phyloP scores from a whole-genome alignment of 2,329 filamentous ascomycete genomes.

The Byssoonygena ceratinophila region DNA sequence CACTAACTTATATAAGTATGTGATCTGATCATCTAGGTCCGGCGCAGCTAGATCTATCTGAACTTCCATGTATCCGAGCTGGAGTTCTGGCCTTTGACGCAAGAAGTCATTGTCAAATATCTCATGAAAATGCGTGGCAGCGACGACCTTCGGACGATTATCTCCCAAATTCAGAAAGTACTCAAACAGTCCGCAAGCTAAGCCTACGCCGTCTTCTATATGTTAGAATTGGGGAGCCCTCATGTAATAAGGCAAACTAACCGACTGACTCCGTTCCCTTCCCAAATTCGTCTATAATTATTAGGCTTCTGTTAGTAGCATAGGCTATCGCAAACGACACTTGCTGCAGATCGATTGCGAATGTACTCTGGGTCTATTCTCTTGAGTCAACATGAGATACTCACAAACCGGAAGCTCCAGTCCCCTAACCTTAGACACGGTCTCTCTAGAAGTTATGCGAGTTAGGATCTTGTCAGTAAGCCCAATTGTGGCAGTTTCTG shows the following conservation, averaged over 20 bases:
- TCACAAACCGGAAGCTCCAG: neutral
- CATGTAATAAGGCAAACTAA: constrained; percentile 17
- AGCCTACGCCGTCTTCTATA: constrained; percentile 49
- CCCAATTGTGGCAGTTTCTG: constrained; percentile 63
- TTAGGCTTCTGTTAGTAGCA: constrained; percentile 62
- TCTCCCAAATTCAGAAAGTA: constrained; percentile 43
- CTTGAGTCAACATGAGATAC: neutral
- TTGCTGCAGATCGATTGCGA: constrained; percentile 80
- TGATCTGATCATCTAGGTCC: constrained; percentile 44
- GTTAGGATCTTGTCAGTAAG: constrained; percentile 89
- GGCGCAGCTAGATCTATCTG: constrained; percentile 34
- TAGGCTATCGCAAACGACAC: constrained; percentile 65
- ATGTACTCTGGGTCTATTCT: constrained; percentile 52
- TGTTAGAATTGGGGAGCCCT: neutral
- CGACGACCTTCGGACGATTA: constrained; percentile 49
- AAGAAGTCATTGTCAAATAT: constrained; percentile 46
- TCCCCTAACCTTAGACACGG: constrained; percentile 52
- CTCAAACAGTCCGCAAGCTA: constrained; percentile 52
- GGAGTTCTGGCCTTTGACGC: constrained; percentile 35
- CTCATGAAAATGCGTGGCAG: constrained; percentile 54
- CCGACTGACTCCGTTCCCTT: constrained; percentile 55
- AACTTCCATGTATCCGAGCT: constrained; percentile 52
- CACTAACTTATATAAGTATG: constrained; percentile 55
- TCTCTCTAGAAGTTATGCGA: constrained; percentile 64
- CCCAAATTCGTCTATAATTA: constrained; percentile 89